Evolutionary conservation across 306 rosid species (phyloP).

Genomic region (Castanospermum australe): DNA sequence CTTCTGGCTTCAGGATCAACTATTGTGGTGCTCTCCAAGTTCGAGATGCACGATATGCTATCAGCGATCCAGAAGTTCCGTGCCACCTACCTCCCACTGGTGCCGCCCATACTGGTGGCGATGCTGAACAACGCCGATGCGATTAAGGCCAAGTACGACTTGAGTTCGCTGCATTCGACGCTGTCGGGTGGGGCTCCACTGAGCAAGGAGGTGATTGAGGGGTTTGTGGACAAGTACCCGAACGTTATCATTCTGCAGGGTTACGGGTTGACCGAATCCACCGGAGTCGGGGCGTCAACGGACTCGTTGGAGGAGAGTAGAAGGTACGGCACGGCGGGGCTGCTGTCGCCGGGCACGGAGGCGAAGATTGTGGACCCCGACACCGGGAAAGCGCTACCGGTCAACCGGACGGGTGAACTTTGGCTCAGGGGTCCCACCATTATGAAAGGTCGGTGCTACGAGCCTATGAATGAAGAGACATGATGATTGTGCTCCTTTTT

Average conservation of each 20-base stretch:
- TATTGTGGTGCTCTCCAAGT: constrained; percentile 67
- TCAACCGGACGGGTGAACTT: constrained; percentile 77
- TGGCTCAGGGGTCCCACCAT: constrained; percentile 86
- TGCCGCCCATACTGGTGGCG: constrained; percentile 85
- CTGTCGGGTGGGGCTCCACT: constrained; percentile 89
- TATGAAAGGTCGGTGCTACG: constrained; percentile 67
- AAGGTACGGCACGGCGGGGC: constrained; percentile 85
- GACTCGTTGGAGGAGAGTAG: constrained; percentile 88
- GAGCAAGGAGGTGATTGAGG: constrained; percentile 83
- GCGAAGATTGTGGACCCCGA: constrained; percentile 73
- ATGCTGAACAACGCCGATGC: constrained; percentile 61
- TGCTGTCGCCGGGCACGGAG: constrained; percentile 59
- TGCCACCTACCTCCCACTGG: constrained; percentile 70
- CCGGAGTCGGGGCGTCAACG: constrained; percentile 81
- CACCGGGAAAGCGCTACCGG: constrained; percentile 41
- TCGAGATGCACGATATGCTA: constrained; percentile 81
- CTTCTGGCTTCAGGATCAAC: constrained; percentile 69
- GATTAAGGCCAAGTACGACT: constrained; percentile 61
- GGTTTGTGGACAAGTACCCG: constrained; percentile 67
- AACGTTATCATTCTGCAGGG: constrained; percentile 70
- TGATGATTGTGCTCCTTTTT: no score
- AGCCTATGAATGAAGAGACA: no score
- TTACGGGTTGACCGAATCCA: constrained; percentile 83
- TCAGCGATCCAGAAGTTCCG: constrained; percentile 49
- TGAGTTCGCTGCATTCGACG: constrained; percentile 56